Percentiles rank a stretch among this genome's conserved stretches.
Evolutionary conservation across 225 moss, liverwort and hornwort species (phyloP).

Genomic region (Marchantia paleacea): DNA sequence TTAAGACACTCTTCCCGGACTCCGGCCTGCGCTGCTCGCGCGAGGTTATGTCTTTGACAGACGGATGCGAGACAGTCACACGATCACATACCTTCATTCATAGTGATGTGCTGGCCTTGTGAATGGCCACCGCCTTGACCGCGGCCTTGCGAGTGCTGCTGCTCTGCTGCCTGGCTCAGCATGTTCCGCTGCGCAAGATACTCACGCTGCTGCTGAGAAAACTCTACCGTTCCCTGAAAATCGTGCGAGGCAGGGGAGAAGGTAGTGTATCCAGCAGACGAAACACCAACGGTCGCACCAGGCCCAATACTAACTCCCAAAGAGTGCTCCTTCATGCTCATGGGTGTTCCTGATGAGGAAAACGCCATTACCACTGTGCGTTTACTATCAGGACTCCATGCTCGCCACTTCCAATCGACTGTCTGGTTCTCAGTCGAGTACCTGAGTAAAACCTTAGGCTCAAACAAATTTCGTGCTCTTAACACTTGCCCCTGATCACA

Average conservation of each 20-base stretch:
- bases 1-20: not conserved
- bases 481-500: not conserved
- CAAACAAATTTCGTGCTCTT: not conserved
- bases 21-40: not conserved
- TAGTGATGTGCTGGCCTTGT: conserved; percentile 17
- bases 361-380: conserved; percentile 14
- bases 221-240: conserved; percentile 19
- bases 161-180: conserved; percentile 9
- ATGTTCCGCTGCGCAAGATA: conserved; percentile 19
- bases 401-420: not conserved
- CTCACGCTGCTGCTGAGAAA: conserved; percentile 22
- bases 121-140: conserved; percentile 16
- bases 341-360: conserved; percentile 19
- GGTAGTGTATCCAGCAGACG: conserved; percentile 14
- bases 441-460: not conserved
- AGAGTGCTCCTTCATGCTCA: conserved; percentile 24
- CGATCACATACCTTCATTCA: conserved; percentile 17
- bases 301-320: conserved; percentile 3
- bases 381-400: not conserved
- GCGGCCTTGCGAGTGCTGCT: conserved; percentile 21
- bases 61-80: not conserved
- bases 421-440: not conserved
- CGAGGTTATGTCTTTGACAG: not conserved
- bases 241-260: conserved; percentile 12
- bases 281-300: conserved; percentile 13